Evolutionary conservation across 179 eudicot species (phyloP), one percentile per base, ranked within the genome.

Genomic region (Actinidia arguta): DNA sequence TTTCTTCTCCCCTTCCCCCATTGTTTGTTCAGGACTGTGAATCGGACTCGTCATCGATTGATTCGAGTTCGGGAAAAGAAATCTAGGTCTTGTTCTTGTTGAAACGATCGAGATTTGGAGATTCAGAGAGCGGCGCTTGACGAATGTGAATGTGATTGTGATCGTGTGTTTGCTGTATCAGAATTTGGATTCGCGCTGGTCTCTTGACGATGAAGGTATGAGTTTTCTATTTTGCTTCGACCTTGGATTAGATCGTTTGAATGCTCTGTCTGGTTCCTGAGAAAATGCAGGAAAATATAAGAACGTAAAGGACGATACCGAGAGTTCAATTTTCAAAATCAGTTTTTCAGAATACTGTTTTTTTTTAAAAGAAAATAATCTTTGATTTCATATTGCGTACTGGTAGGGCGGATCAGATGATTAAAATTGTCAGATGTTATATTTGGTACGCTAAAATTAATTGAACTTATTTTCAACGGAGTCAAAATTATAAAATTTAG

Each of bases 131-230:
- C n/a, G n/a, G n/a, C n/a, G n/a, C n/a, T n/a, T n/a, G n/a, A n/a
- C n/a, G n/a, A n/a, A n/a, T n/a, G 58, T 80, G 84, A 79, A 87
- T 44, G 82, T 87, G 24, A 22, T 83, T 77, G 84, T 80, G 61
- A 3, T 88, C 31, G n/a, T 73, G 18, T 61, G 72, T 80, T 77
- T 85, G 83, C 46, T 88, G 47, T 88, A 24, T 75, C 88, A 74
- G 36, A 81, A 86, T 82, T 81, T 78, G 54, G 73, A 76, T 64
- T 85, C 84, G 73, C 86, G 86, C 78, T 89, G 76, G 71, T 87
- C 93, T 76, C 90, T 95, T 69, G 92, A 93, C 85, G 87, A 90
- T 84, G 95, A 95, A 92, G 98, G 99, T 95, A 86, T 51, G 24
- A 59, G 55, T 22, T 36, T 13, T 58, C n/a, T n/a, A n/a, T 69